Base-by-base conservation (phyloP, 352 stramenopile genomes). In the Peronospora tabacina region DNA sequence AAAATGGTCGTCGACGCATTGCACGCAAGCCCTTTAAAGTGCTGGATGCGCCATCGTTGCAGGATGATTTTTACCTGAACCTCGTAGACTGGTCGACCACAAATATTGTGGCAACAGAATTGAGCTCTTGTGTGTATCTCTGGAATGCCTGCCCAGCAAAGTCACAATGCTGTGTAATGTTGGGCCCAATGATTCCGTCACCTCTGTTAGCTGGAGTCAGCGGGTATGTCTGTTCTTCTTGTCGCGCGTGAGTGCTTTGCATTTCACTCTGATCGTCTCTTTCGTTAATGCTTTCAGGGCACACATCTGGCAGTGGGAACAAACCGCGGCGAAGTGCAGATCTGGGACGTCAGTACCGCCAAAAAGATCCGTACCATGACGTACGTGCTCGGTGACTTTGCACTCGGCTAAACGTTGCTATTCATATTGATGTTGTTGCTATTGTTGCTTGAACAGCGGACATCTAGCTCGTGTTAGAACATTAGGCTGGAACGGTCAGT, bases 11-110 rank as follows among this genome's bases (percentile, higher is more conserved):
- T 6, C 69, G 79, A 56, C 82, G 83, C 42, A 97, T 98, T 64
- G 61, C 88, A 10, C 96, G 96, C 52, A 85, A 90, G 15, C 93
- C 95, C 1, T 98, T 97, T 49, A 98, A 98, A 73, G 88, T 98
- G n/a, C 67, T 99, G 20, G 95, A 98, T 71, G 96, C 96, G 13
- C 96, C 96, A 2, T 74, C 82, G 7, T 70, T 99, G 5, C 87
- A 98, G 61, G 96, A 99, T 68, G 96, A 99, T 64, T 99, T 98
- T 66, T 99, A 99, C 59, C 64, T 99, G 9, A 98, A 98, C 61
- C 72, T 99, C 0, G 92, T 99, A 7, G 94, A 98, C 64, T 99
- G 96, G 96, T 97, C 87, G 0, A 79, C 87, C 1, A 72, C 83
- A 9, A 98, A 99, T 57, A 84, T 98, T 7, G 69, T 99, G 10